Evolutionary conservation across 768 basidiomycete species (phyloP).

Genomic region (Leccinum uliginosum): DNA sequence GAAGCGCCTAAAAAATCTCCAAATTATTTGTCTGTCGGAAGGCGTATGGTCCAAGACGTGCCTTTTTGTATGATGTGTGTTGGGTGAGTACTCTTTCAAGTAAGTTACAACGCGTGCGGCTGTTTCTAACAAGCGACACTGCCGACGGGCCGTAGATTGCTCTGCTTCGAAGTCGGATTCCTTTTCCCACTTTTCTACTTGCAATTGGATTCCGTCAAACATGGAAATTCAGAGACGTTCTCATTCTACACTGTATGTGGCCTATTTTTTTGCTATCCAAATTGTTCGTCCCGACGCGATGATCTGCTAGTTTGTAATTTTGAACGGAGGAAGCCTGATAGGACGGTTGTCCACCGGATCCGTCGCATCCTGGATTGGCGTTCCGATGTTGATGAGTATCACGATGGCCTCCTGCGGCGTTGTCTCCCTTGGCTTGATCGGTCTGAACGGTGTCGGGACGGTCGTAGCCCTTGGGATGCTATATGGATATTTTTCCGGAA

Average conservation of each 20-base stretch:
- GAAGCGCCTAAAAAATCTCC: neutral
- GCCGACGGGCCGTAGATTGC: neutral
- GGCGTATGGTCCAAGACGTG: neutral
- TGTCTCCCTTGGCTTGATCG: conserved; percentile 12
- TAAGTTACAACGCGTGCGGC: neutral
- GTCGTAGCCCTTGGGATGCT: conserved; percentile 37
- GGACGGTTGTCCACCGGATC: conserved; percentile 29
- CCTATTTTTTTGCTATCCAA: too few species aligned
- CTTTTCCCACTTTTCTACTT: conserved; percentile 36
- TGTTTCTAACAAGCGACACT: neutral
- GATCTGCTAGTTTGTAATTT: conserved; percentile 38
- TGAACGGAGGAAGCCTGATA: conserved; percentile 49
- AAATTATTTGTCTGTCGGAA: neutral
- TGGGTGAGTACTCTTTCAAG: neutral
- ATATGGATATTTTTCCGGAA: conserved; percentile 47
- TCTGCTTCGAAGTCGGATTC: conserved; percentile 35
- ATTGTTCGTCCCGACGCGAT: neutral
- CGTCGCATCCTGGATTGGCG: conserved; percentile 38
- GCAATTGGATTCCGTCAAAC: neutral
- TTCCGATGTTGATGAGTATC: conserved; percentile 39
- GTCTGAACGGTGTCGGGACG: conserved; percentile 31
- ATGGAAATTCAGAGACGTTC: conserved; percentile 18
- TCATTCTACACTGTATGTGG: conserved; percentile 49
- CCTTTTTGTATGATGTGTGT: neutral
- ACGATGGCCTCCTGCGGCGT: conserved; percentile 29